These are phyloP conservation scores for Telopea speciosissima DNA, from an alignment of 177 flowering plant species.

Conservation along the genomic window DNA sequence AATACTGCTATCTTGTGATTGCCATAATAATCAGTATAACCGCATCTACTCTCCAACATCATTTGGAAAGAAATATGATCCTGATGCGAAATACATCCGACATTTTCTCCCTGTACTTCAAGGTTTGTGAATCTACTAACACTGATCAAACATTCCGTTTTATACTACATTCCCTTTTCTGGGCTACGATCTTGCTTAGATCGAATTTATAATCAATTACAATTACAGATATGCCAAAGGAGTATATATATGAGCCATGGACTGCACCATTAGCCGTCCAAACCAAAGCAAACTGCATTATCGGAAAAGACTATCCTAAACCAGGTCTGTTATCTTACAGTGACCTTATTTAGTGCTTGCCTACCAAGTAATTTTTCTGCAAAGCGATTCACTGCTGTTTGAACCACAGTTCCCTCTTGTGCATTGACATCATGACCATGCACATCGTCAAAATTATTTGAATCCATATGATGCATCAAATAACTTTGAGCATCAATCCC, in stretches of 20 bases:
- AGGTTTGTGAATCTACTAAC: conserved; percentile 34
- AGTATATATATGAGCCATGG: conserved; percentile 97
- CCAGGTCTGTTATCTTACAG: conserved; percentile 49
- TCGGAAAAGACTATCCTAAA: conserved; percentile 86
- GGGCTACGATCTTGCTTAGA: background rate
- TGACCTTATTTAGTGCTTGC: background rate
- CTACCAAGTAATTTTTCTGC: background rate
- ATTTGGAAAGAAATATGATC: conserved; percentile 94
- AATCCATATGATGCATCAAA: no score
- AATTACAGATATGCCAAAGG: conserved; percentile 77
- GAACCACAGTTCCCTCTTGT: background rate
- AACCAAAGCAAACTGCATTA: conserved; percentile 75
- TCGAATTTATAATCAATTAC: conserved; percentile 7
- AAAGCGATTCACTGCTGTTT: no score
- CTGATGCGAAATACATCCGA: conserved; percentile 63
- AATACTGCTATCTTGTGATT: conserved; percentile 4
- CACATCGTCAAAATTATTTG: no score
- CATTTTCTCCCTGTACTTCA: conserved; percentile 78
- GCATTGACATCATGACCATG: no score
- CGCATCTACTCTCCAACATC: conserved; percentile 89
- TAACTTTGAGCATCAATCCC: background rate
- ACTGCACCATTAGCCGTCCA: conserved; percentile 82
- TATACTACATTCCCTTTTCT: background rate
- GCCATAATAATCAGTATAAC: conserved; percentile 51
- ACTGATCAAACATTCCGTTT: background rate